These are phyloP conservation scores for Hyaloscypha finlandica DNA, from an alignment of 495 filamentous ascomycete species.

Conservation along the genomic window DNA sequence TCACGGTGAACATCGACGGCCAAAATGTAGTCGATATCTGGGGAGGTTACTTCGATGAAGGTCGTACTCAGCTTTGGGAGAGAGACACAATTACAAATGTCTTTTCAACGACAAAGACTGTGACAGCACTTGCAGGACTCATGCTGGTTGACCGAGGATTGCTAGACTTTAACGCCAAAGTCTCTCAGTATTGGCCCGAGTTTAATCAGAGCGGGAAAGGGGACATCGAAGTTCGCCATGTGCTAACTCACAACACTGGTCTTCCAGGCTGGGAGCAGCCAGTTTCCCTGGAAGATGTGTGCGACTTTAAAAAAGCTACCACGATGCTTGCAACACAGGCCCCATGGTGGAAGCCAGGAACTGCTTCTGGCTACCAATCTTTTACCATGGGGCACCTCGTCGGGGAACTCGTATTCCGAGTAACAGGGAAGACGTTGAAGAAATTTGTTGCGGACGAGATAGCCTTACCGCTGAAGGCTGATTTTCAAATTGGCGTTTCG, in stretches of 20 bases:
- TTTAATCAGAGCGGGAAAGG: conserved; percentile 46
- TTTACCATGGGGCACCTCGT: conserved; percentile 43
- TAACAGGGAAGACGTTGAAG: not conserved
- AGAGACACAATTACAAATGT: conserved; percentile 43
- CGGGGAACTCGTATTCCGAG: conserved; percentile 41
- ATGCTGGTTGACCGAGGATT: conserved; percentile 44
- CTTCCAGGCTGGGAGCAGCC: conserved; percentile 38
- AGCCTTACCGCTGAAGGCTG: not conserved
- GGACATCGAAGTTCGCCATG: conserved; percentile 42
- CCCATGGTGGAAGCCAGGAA: conserved; percentile 49
- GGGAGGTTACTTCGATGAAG: conserved; percentile 42
- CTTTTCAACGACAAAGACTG: conserved; percentile 45
- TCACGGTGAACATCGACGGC: conserved; percentile 46
- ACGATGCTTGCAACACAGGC: conserved; percentile 40
- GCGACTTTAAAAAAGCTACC: conserved; percentile 34
- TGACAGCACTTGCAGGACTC: conserved; percentile 41
- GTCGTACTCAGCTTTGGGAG: conserved; percentile 38
- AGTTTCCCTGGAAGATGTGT: conserved; percentile 35
- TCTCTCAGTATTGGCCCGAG: conserved; percentile 49
- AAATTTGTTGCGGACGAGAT: not conserved
- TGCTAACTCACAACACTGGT: conserved; percentile 44
- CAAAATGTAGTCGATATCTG: conserved; percentile 48
- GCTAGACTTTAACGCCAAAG: conserved; percentile 40
- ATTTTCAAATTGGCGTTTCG: not conserved
- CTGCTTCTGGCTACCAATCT: conserved; percentile 43